phyloP scores from a whole-genome alignment of 441 rosid genomes.

The Adansonia rubrostipa region DNA sequence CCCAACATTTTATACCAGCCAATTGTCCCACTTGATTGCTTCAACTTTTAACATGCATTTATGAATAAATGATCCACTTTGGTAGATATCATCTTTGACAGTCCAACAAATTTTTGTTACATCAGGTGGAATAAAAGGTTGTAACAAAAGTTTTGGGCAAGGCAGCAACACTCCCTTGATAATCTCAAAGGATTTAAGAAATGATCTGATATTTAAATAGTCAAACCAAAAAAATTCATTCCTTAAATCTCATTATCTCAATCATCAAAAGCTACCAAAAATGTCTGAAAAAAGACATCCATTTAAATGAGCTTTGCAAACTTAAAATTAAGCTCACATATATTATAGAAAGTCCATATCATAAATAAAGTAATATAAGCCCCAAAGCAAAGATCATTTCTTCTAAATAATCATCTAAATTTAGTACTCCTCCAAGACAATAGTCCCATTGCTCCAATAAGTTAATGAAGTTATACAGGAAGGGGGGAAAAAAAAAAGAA shows the following conservation, averaged over 20 bases:
- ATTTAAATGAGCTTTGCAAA: not conserved
- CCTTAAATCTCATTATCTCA: not conserved
- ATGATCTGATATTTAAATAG: not conserved
- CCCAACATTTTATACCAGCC: not conserved
- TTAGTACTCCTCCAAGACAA: constrained; percentile 9
- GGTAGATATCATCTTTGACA: not conserved
- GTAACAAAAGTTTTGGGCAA: not conserved
- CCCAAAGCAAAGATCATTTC: not conserved
- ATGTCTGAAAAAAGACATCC: not conserved
- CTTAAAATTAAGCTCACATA: not conserved
- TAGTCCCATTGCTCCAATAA: not conserved
- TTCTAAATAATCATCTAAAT: constrained; percentile 6
- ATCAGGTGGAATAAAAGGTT: not conserved
- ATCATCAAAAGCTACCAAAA: constrained; percentile 3
- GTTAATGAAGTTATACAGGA: constrained; percentile 6
- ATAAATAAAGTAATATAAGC: constrained; percentile 12
- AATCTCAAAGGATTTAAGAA: not conserved
- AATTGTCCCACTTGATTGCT: not conserved
- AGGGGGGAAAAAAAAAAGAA: not conserved
- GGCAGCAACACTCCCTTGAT: not conserved
- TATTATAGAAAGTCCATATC: not conserved
- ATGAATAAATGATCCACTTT: not conserved
- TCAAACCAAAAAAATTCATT: not conserved
- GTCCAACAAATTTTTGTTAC: not conserved
- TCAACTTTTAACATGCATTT: constrained; percentile 23